Conservation (phyloP, 768 basidiomycete genomes). For the Roridomyces roridus region DNA sequence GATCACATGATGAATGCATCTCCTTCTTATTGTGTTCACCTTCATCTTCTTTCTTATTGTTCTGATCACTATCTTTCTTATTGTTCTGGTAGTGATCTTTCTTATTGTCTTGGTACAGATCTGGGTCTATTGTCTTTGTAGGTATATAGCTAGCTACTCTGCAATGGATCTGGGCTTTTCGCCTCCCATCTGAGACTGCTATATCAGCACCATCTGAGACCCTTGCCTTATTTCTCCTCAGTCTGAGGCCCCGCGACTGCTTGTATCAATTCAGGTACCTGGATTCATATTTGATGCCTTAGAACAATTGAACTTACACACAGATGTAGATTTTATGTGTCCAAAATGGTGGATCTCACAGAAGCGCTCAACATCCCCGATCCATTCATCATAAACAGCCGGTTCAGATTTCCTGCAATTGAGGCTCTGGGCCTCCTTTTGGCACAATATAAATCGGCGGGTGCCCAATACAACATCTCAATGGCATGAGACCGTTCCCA, state of each 20-base stretch:
- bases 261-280: slow-evolving; percentile 2
- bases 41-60: too few relatives aligned
- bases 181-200: too few relatives aligned
- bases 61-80: too few relatives aligned
- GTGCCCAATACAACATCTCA: slow-evolving; percentile 17
- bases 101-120: too few relatives aligned
- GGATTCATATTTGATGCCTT: too few relatives aligned
- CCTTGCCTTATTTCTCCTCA: not conserved
- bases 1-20: too few relatives aligned
- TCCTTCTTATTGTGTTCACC: too few relatives aligned
- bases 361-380: slow-evolving; percentile 17
- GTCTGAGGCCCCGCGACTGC: not conserved
- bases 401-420: slow-evolving; percentile 8
- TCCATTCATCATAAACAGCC: slow-evolving; percentile 5
- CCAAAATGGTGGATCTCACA: slow-evolving; percentile 7
- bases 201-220: not conserved
- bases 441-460: slow-evolving; percentile 20
- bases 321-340: slow-evolving; percentile 7
- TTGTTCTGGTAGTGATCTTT: too few relatives aligned
- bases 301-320: too few relatives aligned
- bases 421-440: slow-evolving; percentile 27
- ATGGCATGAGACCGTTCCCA: slow-evolving; percentile 22
- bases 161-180: too few relatives aligned
- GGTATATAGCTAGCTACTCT: too few relatives aligned
- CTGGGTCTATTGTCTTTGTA: too few relatives aligned